Conservation (phyloP, 768 basidiomycete genomes). For the Collybia sordida region DNA sequence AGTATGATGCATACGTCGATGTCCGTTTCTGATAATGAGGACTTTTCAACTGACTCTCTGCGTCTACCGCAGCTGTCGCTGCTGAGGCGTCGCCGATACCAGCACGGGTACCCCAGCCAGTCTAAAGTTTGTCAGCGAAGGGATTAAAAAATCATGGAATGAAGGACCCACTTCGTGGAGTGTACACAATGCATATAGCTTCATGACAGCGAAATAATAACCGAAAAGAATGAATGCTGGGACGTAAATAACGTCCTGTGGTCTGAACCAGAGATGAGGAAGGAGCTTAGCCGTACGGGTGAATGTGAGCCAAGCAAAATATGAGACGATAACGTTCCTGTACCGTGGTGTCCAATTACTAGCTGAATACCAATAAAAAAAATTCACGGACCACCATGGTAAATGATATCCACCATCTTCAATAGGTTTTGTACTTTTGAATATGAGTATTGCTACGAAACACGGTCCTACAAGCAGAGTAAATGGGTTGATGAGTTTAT, state of each 20-base stretch:
- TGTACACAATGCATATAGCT: slow-evolving; percentile 86
- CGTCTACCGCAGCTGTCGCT: slow-evolving; percentile 68
- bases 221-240: slow-evolving; percentile 88
- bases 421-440: slow-evolving; percentile 71
- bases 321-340: slow-evolving; percentile 70
- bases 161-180: slow-evolving; percentile 72
- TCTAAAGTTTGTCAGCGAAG: slow-evolving; percentile 38
- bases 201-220: slow-evolving; percentile 95
- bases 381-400: slow-evolving; percentile 67
- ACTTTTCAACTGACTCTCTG: slow-evolving; percentile 27
- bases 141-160: neutral
- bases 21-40: slow-evolving; percentile 22
- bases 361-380: neutral
- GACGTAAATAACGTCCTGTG: slow-evolving; percentile 75
- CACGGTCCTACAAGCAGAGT: slow-evolving; percentile 83
- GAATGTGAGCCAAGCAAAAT: slow-evolving; percentile 67
- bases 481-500: slow-evolving; percentile 84
- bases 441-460: slow-evolving; percentile 74
- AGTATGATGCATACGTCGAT: no score
- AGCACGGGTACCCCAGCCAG: slow-evolving; percentile 94
- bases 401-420: slow-evolving; percentile 73
- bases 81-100: slow-evolving; percentile 84
- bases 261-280: slow-evolving; percentile 77
- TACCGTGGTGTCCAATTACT: neutral
- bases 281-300: slow-evolving; percentile 79